Conservation (phyloP, 495 filamentous ascomycete species). For the Penicillium subrubescens region DNA sequence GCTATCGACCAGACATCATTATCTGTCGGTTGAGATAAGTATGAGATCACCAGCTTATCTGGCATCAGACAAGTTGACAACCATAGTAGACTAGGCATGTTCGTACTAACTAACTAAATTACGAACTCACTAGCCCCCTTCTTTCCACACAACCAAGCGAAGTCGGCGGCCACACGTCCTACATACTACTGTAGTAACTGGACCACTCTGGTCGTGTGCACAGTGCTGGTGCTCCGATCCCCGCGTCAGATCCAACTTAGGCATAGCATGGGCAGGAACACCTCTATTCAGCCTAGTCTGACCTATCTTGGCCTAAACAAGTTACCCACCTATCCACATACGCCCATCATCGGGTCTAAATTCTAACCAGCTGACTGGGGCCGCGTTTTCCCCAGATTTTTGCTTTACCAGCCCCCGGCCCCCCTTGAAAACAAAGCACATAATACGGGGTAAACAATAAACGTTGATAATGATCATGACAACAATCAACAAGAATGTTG, state of each 20-base stretch:
- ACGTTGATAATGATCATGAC: neutral
- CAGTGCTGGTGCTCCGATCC: neutral
- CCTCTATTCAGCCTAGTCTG: neutral
- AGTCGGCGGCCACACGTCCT: neutral
- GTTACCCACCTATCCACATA: neutral
- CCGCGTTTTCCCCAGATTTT: slow-evolving; percentile 31
- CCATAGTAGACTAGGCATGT: neutral
- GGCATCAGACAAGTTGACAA: neutral
- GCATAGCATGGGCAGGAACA: neutral
- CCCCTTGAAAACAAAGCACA: neutral
- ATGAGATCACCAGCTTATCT: slow-evolving; percentile 8
- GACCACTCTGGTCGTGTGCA: neutral
- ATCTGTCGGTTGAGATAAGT: neutral
- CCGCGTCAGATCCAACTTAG: neutral
- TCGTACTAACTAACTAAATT: neutral
- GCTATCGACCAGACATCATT: neutral
- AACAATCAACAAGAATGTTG: neutral
- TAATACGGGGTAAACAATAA: neutral
- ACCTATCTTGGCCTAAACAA: neutral
- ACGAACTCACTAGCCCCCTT: neutral
- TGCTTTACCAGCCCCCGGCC: neutral
- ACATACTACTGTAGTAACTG: too few relatives aligned
- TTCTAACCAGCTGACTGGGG: slow-evolving; percentile 4
- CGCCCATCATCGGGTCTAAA: neutral
- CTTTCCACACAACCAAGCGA: neutral